Percentiles rank a stretch among this genome's conserved stretches.
These are phyloP conservation scores for Elsinoe ampelina DNA, from an alignment of 2,329 filamentous ascomycete genomes.

Conservation along the genomic window DNA sequence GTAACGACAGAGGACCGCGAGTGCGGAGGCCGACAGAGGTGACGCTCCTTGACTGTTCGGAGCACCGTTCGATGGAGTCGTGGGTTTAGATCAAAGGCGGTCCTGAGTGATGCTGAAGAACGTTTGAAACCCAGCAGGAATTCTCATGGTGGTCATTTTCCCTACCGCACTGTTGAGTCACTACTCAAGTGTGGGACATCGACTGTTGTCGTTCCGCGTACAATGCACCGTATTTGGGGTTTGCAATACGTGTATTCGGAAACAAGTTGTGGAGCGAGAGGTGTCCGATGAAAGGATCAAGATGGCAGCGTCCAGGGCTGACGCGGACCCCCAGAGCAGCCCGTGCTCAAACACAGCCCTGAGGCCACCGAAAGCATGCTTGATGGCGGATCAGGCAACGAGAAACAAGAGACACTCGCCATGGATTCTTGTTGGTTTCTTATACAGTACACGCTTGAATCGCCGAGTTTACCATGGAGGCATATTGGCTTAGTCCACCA, in stretches of 20 bases:
- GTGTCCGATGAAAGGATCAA: not conserved
- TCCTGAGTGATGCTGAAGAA: no score
- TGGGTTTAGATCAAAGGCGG: no score
- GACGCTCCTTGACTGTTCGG: no score
- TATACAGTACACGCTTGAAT: not conserved
- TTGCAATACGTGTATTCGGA: not conserved
- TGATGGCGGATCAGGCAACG: not conserved
- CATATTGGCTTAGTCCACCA: not conserved
- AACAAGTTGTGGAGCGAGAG: not conserved
- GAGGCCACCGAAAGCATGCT: not conserved
- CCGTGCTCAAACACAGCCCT: constrained; percentile 5
- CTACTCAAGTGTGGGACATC: no score
- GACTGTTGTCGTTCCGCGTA: not conserved
- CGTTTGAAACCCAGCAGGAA: no score
- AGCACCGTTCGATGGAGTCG: no score
- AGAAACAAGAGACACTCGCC: not conserved
- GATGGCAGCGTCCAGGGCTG: not conserved
- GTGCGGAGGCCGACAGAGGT: no score
- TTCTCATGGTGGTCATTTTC: no score
- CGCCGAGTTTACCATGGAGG: not conserved
- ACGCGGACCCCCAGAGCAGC: not conserved
- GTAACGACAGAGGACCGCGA: no score
- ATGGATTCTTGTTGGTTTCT: not conserved
- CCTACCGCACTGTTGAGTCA: no score
- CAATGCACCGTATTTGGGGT: not conserved